Percentiles rank a stretch among this genome's conserved stretches.
Evolutionary conservation across 176 grass and related monocot species (phyloP).

Genomic region (Pontederia paniculata): DNA sequence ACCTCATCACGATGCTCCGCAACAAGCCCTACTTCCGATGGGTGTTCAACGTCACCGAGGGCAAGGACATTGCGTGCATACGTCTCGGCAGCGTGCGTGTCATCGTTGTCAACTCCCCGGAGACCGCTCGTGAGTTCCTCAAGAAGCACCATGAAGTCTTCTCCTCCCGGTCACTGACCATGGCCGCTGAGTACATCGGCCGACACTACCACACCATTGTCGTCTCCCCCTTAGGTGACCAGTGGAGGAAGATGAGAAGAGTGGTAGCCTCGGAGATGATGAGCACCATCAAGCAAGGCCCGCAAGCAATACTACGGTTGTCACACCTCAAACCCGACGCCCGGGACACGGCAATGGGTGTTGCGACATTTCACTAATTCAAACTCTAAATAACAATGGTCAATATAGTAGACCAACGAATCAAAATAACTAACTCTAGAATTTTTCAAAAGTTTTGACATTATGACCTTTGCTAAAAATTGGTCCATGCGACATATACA

Average conservation of each 20-base stretch:
- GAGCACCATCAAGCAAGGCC: conserved; percentile 15
- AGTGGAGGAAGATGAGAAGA: conserved; percentile 58
- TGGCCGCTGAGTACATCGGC: conserved; percentile 28
- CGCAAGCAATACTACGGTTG: background rate
- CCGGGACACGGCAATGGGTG: too few species aligned
- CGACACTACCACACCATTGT: conserved; percentile 20
- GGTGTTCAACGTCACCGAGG: conserved; percentile 25
- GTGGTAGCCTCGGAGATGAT: conserved; percentile 31
- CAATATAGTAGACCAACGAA: too few species aligned
- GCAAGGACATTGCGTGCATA: conserved; percentile 32
- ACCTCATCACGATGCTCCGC: conserved; percentile 27
- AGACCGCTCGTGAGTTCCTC: conserved; percentile 35
- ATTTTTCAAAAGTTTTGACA: too few species aligned
- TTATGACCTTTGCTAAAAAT: too few species aligned
- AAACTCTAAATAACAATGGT: too few species aligned
- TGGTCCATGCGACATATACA: too few species aligned
- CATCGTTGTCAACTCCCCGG: conserved; percentile 30
- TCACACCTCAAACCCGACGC: too few species aligned
- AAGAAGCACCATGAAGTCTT: conserved; percentile 42
- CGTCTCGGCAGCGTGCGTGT: conserved; percentile 34
- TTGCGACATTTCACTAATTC: too few species aligned
- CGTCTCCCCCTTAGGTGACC: conserved; percentile 38
- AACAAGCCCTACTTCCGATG: conserved; percentile 39
- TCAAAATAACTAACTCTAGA: too few species aligned
- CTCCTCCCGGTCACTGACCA: conserved; percentile 26